A percentile compares a stretch with the other conserved stretches of the same genome.
These are phyloP conservation scores for Botrytis hyacinthi DNA, from an alignment of 2,329 filamentous ascomycete genomes.

Conservation along the genomic window DNA sequence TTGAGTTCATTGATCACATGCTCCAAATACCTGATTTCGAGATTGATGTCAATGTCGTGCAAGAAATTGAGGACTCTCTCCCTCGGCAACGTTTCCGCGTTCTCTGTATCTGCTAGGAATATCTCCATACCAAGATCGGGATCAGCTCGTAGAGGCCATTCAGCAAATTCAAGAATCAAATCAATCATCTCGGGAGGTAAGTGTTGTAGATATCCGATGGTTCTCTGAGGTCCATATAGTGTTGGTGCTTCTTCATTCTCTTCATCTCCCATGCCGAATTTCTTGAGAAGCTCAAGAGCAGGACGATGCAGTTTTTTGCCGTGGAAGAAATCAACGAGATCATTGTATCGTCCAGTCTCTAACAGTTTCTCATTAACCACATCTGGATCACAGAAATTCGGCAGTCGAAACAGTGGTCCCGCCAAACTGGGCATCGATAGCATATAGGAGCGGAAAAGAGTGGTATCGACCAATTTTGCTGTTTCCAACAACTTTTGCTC, in stretches of 20 bases:
- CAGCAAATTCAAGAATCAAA: slow-evolving; percentile 84
- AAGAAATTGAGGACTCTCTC: slow-evolving; percentile 74
- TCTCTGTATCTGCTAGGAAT: slow-evolving; percentile 90
- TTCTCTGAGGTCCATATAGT: slow-evolving; percentile 78
- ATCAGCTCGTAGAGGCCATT: slow-evolving; percentile 77
- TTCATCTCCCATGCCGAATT: slow-evolving; percentile 66
- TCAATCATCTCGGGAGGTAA: slow-evolving; percentile 85
- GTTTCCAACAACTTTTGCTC: slow-evolving; percentile 70
- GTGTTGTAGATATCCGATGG: slow-evolving; percentile 85
- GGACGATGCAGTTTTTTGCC: slow-evolving; percentile 91
- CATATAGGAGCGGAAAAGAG: slow-evolving; percentile 93
- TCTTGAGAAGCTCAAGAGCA: slow-evolving; percentile 76
- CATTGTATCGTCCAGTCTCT: slow-evolving; percentile 83
- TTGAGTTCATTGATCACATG: slow-evolving; percentile 86
- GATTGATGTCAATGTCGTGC: slow-evolving; percentile 61
- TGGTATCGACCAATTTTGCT: slow-evolving; percentile 87
- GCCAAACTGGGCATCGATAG: slow-evolving; percentile 81
- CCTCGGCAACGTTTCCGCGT: slow-evolving; percentile 84
- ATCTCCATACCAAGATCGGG: slow-evolving; percentile 83
- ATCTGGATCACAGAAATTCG: slow-evolving; percentile 94
- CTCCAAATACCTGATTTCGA: slow-evolving; percentile 83
- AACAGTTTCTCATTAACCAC: slow-evolving; percentile 93
- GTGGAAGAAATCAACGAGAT: slow-evolving; percentile 95
- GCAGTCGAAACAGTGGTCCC: slow-evolving; percentile 86
- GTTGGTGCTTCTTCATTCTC: slow-evolving; percentile 51